A percentile compares a stretch with the other conserved stretches of the same genome.
phyloP scores from a whole-genome alignment of 2,329 filamentous ascomycete species.

The Neofusicoccum kwambonambiense region DNA sequence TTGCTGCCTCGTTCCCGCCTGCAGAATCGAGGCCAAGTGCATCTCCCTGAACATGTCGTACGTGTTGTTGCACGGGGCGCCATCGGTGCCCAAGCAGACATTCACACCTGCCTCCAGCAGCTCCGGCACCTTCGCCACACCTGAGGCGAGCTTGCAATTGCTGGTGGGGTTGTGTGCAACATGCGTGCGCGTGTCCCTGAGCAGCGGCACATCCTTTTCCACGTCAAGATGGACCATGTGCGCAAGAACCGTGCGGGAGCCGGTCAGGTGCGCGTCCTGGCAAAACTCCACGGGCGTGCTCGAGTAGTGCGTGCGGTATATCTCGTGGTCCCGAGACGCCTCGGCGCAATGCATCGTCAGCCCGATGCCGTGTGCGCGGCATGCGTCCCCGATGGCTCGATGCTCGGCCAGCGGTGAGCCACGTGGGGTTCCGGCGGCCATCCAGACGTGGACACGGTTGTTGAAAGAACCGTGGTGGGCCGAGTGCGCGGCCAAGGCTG shows the following conservation, averaged over 20 bases:
- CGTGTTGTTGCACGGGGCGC: constrained; percentile 32
- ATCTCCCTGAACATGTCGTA: constrained; percentile 33
- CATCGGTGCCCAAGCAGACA: constrained; percentile 24
- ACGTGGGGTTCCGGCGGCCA: constrained; percentile 48
- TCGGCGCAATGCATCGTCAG: constrained; percentile 51
- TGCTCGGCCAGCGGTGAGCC: constrained; percentile 42
- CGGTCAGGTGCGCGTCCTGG: constrained; percentile 36
- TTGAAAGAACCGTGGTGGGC: constrained; percentile 34
- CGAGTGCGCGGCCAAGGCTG: constrained; percentile 34
- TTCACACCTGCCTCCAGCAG: constrained; percentile 22
- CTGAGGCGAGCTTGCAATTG: constrained; percentile 28
- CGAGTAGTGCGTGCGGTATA: constrained; percentile 40
- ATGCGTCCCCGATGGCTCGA: constrained; percentile 43
- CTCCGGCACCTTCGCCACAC: constrained; percentile 23
- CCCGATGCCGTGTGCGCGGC: constrained; percentile 40
- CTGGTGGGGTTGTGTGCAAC: constrained; percentile 28
- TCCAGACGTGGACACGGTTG: constrained; percentile 49
- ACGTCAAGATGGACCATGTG: constrained; percentile 46
- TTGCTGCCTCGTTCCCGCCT: constrained; percentile 22
- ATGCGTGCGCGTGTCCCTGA: constrained; percentile 33
- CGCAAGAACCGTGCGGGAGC: constrained; percentile 28
- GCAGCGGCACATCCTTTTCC: constrained; percentile 40
- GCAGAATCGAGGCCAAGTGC: constrained; percentile 26
- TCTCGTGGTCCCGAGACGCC: constrained; percentile 40
- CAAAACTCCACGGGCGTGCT: constrained; percentile 37